Evolutionary conservation across 768 basidiomycete species (phyloP).

Genomic region (Udeniomyces megalosporus): DNA sequence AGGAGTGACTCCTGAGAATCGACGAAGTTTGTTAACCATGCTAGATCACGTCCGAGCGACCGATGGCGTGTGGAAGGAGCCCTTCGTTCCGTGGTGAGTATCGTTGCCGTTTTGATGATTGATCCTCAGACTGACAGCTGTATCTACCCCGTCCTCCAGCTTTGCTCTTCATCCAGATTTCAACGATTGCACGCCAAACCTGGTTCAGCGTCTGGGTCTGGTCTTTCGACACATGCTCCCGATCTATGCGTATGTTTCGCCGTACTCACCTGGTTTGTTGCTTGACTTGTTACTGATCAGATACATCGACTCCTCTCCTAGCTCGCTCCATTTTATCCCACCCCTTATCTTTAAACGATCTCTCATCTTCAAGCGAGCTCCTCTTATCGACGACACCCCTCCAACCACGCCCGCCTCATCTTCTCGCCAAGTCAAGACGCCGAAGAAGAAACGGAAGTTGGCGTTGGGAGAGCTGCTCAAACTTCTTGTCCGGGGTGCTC

Average conservation of each 20-base stretch:
- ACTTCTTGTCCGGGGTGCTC: neutral
- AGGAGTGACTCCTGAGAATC: neutral
- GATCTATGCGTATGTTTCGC: neutral
- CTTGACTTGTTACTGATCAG: too few relatives aligned
- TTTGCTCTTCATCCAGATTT: conserved; percentile 8
- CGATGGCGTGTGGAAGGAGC: neutral
- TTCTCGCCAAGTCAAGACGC: neutral
- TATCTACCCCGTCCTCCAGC: too few relatives aligned
- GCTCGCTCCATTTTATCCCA: conserved; percentile 9
- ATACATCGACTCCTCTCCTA: too few relatives aligned
- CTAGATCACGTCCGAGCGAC: neutral
- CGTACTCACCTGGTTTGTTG: too few relatives aligned
- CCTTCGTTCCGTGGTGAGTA: conserved; percentile 1
- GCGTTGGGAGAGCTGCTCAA: neutral
- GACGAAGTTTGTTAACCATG: neutral
- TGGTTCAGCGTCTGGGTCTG: neutral
- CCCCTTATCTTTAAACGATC: conserved; percentile 7
- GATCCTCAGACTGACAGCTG: too few relatives aligned
- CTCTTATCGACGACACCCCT: neutral
- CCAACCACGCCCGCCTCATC: neutral
- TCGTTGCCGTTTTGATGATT: neutral
- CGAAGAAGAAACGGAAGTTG: neutral
- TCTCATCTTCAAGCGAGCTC: neutral
- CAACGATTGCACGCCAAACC: neutral
- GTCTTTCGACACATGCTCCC: conserved; percentile 13